phyloP scores from a whole-genome alignment of 495 filamentous ascomycete species.

The Oleoguttula mirabilis region DNA sequence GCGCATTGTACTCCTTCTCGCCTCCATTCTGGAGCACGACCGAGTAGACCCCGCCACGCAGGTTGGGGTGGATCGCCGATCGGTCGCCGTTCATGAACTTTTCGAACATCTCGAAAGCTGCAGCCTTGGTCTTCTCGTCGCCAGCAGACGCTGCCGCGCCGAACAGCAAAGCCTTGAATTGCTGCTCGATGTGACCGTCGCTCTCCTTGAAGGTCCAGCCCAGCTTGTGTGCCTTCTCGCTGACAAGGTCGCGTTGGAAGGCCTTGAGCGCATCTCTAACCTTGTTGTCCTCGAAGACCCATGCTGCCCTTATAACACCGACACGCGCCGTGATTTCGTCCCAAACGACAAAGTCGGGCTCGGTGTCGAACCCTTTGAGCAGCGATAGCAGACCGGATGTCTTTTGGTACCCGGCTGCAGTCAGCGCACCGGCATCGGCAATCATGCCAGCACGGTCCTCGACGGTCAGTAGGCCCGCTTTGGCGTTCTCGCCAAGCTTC shows the following conservation, averaged over 20 bases:
- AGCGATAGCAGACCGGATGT: conserved; percentile 81
- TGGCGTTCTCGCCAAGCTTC: conserved; percentile 73
- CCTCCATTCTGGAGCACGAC: conserved; percentile 63
- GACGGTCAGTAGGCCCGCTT: conserved; percentile 70
- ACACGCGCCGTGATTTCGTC: conserved; percentile 74
- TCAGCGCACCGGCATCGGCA: conserved; percentile 83
- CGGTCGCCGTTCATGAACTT: conserved; percentile 56
- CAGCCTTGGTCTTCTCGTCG: conserved; percentile 47
- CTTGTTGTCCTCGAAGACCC: conserved; percentile 73
- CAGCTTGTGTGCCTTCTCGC: conserved; percentile 64
- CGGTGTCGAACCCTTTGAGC: conserved; percentile 68
- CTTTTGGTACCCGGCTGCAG: conserved; percentile 81
- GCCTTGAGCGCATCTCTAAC: conserved; percentile 62
- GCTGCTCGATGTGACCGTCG: conserved; percentile 82
- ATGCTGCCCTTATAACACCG: conserved; percentile 61
- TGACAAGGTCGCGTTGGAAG: conserved; percentile 67
- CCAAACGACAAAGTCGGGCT: conserved; percentile 90
- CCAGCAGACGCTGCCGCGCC: conserved; percentile 52
- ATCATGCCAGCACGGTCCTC: conserved; percentile 94
- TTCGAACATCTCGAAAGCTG: conserved; percentile 61
- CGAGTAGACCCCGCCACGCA: conserved; percentile 56
- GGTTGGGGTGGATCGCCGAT: conserved; percentile 60
- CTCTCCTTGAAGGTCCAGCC: conserved; percentile 77
- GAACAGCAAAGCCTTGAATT: conserved; percentile 65
- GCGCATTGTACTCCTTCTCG: conserved; percentile 63